These are phyloP conservation scores for Fragosphaeria purpurea DNA, from an alignment of 2,329 filamentous ascomycete species.

Conservation along the genomic window DNA sequence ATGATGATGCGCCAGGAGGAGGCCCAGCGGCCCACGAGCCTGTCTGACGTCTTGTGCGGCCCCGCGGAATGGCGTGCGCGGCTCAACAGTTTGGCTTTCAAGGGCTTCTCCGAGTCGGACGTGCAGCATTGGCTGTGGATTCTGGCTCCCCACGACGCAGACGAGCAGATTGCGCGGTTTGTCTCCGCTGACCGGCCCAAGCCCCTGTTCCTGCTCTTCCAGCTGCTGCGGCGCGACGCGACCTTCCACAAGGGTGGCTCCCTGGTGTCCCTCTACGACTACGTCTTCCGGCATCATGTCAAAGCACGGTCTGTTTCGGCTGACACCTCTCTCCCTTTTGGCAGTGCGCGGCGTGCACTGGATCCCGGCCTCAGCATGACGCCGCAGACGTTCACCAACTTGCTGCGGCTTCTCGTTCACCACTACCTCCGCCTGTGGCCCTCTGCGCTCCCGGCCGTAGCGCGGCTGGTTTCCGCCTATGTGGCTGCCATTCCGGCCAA, in stretches of 20 bases:
- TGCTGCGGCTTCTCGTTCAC: slow-evolving; percentile 18
- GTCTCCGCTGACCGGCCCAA: slow-evolving; percentile 22
- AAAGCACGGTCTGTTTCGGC: neutral
- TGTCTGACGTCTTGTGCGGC: slow-evolving; percentile 14
- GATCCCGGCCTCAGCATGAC: slow-evolving; percentile 17
- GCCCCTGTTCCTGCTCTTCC: slow-evolving; percentile 29
- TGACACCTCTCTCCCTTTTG: slow-evolving; percentile 6
- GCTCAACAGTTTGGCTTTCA: slow-evolving; percentile 20
- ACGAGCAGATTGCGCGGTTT: slow-evolving; percentile 26
- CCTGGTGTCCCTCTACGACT: slow-evolving; percentile 23
- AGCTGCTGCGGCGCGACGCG: slow-evolving; percentile 26
- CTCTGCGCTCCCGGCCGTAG: slow-evolving; percentile 18
- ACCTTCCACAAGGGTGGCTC: slow-evolving; percentile 21
- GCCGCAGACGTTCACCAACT: slow-evolving; percentile 13
- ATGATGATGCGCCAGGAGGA: slow-evolving; percentile 16
- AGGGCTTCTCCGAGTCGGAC: slow-evolving; percentile 24
- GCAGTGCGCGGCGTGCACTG: slow-evolving; percentile 11
- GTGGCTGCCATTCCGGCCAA: slow-evolving; percentile 13
- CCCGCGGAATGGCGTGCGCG: slow-evolving; percentile 20
- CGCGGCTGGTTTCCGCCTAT: slow-evolving; percentile 18
- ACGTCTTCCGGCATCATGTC: slow-evolving; percentile 16
- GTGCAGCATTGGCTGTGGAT: slow-evolving; percentile 33
- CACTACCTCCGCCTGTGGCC: slow-evolving; percentile 23
- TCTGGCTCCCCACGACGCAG: slow-evolving; percentile 23
- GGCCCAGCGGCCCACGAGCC: slow-evolving; percentile 10